These are phyloP conservation scores for Limnomonas spitsbergensis DNA, from an alignment of 139 green algal genomes.

Conservation along the genomic window DNA sequence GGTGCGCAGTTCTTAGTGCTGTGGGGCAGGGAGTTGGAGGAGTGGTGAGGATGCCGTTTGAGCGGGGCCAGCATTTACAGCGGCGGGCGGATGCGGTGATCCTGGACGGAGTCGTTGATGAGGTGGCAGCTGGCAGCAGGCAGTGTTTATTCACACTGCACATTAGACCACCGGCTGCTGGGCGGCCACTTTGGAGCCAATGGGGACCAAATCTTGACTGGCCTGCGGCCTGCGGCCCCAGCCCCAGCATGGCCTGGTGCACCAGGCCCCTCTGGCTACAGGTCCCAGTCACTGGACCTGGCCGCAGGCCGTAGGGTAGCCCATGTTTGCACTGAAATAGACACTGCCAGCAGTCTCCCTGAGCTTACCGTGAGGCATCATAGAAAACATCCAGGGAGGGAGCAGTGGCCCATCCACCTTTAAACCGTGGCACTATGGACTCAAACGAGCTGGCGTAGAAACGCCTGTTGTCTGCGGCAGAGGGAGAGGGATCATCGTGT, in stretches of 20 bases:
- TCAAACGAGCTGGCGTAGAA: constrained; percentile 34
- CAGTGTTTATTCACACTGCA: neutral
- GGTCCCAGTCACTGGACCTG: too few relatives aligned
- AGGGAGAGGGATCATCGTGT: neutral
- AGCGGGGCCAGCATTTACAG: neutral
- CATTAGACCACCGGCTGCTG: neutral
- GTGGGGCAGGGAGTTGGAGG: neutral
- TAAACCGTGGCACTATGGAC: constrained; percentile 19
- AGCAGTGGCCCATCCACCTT: constrained; percentile 7
- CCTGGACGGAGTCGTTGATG: neutral
- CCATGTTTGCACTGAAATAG: too few relatives aligned
- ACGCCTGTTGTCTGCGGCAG: constrained; percentile 19
- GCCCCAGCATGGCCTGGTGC: too few relatives aligned
- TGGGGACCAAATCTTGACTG: too few relatives aligned
- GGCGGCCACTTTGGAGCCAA: too few relatives aligned
- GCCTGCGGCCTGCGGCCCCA: too few relatives aligned
- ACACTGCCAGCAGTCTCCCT: too few relatives aligned
- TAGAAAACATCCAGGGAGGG: constrained; percentile 26
- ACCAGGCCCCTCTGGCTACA: too few relatives aligned
- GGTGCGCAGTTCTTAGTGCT: constrained; percentile 28
- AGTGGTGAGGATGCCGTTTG: neutral
- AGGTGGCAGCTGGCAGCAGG: neutral
- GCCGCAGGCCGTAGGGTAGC: too few relatives aligned
- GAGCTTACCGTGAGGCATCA: constrained; percentile 21
- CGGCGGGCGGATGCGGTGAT: neutral